Evolutionary conservation across 257 asterid genomes (phyloP).

Genomic region (Cordia subcordata): DNA sequence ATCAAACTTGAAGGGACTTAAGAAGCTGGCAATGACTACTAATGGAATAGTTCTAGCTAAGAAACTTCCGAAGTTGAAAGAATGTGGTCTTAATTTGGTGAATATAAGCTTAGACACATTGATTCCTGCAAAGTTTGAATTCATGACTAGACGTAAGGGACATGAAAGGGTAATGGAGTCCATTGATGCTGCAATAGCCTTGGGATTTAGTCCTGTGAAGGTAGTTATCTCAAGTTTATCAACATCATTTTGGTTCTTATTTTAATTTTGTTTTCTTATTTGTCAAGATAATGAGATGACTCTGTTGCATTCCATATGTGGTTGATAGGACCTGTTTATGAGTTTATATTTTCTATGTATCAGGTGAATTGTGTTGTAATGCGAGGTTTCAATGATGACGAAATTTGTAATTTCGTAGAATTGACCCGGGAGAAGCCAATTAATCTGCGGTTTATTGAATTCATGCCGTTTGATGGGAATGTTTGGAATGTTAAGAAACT

Average conservation of each 20-base stretch:
- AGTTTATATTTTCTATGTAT: slow-evolving; percentile 15
- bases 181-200: slow-evolving; percentile 64
- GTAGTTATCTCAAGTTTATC: slow-evolving; percentile 33
- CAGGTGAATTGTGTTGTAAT: slow-evolving; percentile 96
- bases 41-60: slow-evolving; percentile 74
- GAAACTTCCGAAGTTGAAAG: slow-evolving; percentile 75
- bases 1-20: slow-evolving; percentile 67
- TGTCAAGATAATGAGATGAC: background rate
- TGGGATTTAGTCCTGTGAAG: slow-evolving; percentile 90
- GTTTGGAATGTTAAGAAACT: slow-evolving; percentile 98
- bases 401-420: slow-evolving; percentile 85
- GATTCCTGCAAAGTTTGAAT: slow-evolving; percentile 92
- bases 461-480: slow-evolving; percentile 98
- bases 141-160: slow-evolving; percentile 90
- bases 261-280: background rate
- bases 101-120: slow-evolving; percentile 91
- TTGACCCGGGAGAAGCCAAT: slow-evolving; percentile 90
- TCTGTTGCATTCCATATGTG: background rate
- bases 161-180: slow-evolving; percentile 84
- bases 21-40: slow-evolving; percentile 84
- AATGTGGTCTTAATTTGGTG: slow-evolving; percentile 70
- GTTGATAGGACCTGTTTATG: background rate
- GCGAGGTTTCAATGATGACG: slow-evolving; percentile 99
- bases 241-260: slow-evolving; percentile 1
- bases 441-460: slow-evolving; percentile 90